These are phyloP conservation scores for Chaetomium globosum DNA, from an alignment of 2,329 filamentous ascomycete genomes.

Conservation along the genomic window DNA sequence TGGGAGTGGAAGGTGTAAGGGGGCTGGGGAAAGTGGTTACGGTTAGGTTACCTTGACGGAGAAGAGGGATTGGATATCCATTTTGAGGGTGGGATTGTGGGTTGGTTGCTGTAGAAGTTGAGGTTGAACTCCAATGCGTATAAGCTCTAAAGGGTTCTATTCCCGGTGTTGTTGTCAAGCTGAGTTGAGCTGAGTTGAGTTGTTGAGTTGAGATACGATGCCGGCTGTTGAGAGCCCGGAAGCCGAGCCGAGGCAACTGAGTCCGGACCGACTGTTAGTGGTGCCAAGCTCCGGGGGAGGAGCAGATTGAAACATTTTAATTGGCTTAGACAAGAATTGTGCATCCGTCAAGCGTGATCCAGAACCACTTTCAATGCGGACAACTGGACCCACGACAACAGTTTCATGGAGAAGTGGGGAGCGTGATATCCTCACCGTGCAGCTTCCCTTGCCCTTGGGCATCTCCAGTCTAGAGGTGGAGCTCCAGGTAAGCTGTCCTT, in stretches of 20 bases:
- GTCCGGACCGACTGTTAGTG: neutral
- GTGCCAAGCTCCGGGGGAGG: conserved; percentile 13
- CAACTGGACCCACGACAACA: neutral
- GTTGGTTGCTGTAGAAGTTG: neutral
- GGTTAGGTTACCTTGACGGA: conserved; percentile 56
- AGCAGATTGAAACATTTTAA: neutral
- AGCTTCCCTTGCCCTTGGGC: too few species aligned
- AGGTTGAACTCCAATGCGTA: neutral
- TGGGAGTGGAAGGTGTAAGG: neutral
- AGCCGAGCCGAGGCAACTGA: conserved; percentile 12
- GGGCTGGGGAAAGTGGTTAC: too few species aligned
- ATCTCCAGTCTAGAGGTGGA: too few species aligned
- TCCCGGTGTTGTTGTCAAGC: neutral
- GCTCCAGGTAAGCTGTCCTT: too few species aligned
- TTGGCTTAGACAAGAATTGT: neutral
- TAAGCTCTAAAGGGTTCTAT: neutral
- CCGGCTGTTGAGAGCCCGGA: neutral
- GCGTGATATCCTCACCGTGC: too few species aligned
- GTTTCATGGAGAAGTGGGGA: neutral
- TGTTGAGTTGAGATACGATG: neutral
- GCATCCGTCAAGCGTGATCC: neutral
- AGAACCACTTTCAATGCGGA: neutral
- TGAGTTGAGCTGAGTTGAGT: neutral
- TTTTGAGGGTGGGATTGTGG: conserved; percentile 37
- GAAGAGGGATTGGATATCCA: conserved; percentile 61